These are phyloP conservation scores for Triangularia verruculosa DNA, from an alignment of 2,329 filamentous ascomycete genomes.

Conservation along the genomic window DNA sequence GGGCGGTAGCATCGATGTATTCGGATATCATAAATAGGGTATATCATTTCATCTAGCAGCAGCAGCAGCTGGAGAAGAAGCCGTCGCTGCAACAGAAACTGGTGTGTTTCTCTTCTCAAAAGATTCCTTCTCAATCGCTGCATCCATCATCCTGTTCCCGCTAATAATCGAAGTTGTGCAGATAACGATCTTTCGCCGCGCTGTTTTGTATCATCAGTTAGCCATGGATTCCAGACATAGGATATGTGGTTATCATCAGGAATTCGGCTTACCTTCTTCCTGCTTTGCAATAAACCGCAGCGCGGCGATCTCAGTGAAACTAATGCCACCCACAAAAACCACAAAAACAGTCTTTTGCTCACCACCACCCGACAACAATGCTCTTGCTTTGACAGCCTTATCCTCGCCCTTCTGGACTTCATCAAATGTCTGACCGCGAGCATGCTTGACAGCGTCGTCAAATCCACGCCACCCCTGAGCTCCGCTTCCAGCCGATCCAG, in stretches of 20 bases:
- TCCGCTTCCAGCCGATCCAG: conserved; percentile 51
- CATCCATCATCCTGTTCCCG: conserved; percentile 84
- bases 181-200: conserved; percentile 79
- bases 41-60: neutral
- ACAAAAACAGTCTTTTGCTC: conserved; percentile 85
- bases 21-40: neutral
- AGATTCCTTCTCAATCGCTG: conserved; percentile 70
- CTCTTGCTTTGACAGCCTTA: conserved; percentile 82
- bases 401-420: conserved; percentile 90
- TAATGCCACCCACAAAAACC: conserved; percentile 97
- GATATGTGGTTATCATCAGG: neutral
- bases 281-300: conserved; percentile 84
- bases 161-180: conserved; percentile 90
- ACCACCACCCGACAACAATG: conserved; percentile 72
- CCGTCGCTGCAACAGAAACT: conserved; percentile 11
- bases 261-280: conserved; percentile 59
- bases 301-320: conserved; percentile 93
- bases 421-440: conserved; percentile 85
- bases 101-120: conserved; percentile 48
- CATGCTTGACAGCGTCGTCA: conserved; percentile 85
- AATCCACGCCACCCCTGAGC: conserved; percentile 89
- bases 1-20: neutral
- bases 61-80: neutral
- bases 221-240: conserved; percentile 4
- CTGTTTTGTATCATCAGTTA: conserved; percentile 37